Base-by-base conservation (phyloP, 352 stramenopile genomes). In the Phytophthora lateralis region DNA sequence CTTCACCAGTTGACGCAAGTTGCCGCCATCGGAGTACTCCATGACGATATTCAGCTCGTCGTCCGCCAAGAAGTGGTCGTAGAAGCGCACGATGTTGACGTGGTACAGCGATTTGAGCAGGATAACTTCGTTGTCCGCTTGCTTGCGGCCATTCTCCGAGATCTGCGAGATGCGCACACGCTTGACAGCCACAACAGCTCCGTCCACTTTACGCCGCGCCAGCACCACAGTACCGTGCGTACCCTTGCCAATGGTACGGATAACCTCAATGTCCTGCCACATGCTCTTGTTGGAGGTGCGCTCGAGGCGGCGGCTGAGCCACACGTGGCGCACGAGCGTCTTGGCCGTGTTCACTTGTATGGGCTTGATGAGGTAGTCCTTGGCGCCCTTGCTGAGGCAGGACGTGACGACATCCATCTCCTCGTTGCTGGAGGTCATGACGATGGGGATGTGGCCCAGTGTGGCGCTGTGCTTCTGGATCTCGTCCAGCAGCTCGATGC, bases 331-430 rank as follows among this genome's bases (percentile, higher is more conserved):
- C 52, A 96, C 85, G 27, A 96, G 79, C 32, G 87, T 96, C 83
- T 96, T 96, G 63, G 87, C 87, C 12, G 85, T 96, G 69, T 96
- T 94, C 37, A 95, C 84, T 49, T 94, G 86, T 41, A 96, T 95
- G 18, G 89, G 89, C 69, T 96, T 96, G 71, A 96, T 95, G 35
- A 96, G 56, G 47, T 96, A 96, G 71, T 96, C 89, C 61, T 96
- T 96, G 42, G 89, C 87, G 37, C 89, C 89, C 39, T 95, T 95
- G 61, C 85, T 93, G 11, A 96, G 69, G 54, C 87, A 96, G 30
- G 83, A 91, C 52, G 87, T 96, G 60, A 96, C 87, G 10, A 96
- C 87, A 58, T 95, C 84, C 83, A 96, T 95, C 57, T 95, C 89
- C 67, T 96, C 89, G 62, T 96, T 95, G 35, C 84, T 93, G 20